Percentiles rank a stretch among this genome's conserved stretches.
These are phyloP conservation scores for Digitaria exilis DNA, from an alignment of 202 grass and related monocot genomes.

Conservation along the genomic window DNA sequence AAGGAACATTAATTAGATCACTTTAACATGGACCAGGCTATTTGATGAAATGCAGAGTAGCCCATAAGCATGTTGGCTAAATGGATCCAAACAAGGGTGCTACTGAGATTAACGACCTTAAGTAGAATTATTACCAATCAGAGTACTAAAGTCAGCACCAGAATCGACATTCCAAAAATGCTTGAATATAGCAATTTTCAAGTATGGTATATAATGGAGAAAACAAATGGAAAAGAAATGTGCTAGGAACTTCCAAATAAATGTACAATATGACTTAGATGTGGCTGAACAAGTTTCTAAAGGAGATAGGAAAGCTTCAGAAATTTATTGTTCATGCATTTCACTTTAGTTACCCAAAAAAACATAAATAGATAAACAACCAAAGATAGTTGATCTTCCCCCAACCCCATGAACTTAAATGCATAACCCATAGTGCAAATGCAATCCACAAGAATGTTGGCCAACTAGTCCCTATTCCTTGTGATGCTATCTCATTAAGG, in stretches of 20 bases:
- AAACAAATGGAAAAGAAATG: conserved; percentile 8
- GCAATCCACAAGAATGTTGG: conserved; percentile 31
- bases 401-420: conserved; percentile 13
- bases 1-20: conserved; percentile 24
- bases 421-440: conserved; percentile 23
- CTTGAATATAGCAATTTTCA: conserved; percentile 16
- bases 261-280: conserved; percentile 4
- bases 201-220: neutral
- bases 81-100: conserved; percentile 21
- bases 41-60: neutral
- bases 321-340: conserved; percentile 2
- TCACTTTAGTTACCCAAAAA: neutral
- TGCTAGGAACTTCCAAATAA: conserved; percentile 7
- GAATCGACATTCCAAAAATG: neutral
- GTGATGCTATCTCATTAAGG: conserved; percentile 35
- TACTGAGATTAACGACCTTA: neutral
- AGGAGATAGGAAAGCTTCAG: conserved; percentile 1
- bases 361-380: conserved; percentile 15
- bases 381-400: neutral
- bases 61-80: conserved; percentile 3
- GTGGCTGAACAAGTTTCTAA: neutral
- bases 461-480: conserved; percentile 19
- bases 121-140: conserved; percentile 4
- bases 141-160: neutral
- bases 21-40: conserved; percentile 1